phyloP scores from a whole-genome alignment of 495 filamentous ascomycete species.

The Penicillium pulvis region DNA sequence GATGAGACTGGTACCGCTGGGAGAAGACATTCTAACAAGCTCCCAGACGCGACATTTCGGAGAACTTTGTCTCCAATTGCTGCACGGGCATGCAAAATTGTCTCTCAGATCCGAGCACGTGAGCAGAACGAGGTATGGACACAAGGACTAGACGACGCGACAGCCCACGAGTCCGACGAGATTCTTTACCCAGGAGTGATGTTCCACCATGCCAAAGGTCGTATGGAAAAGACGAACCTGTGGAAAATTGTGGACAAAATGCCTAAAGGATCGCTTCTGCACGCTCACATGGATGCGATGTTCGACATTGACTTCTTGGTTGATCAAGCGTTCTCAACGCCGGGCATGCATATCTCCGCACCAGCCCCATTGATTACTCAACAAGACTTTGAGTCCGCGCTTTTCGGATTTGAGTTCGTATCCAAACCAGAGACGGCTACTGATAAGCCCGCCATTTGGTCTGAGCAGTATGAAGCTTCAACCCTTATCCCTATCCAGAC shows the following conservation, averaged over 20 bases:
- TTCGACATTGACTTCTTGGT: constrained; percentile 81
- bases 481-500: constrained; percentile 59
- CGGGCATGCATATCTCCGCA: constrained; percentile 71
- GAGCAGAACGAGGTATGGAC: constrained; percentile 77
- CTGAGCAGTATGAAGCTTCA: constrained; percentile 54
- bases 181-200: constrained; percentile 81
- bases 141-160: constrained; percentile 63
- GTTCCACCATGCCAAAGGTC: constrained; percentile 76
- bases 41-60: constrained; percentile 42
- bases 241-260: constrained; percentile 83
- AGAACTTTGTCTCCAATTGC: constrained; percentile 75
- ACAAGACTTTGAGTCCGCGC: constrained; percentile 47
- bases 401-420: constrained; percentile 55
- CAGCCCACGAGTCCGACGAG: constrained; percentile 54
- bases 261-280: constrained; percentile 89
- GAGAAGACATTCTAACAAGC: constrained; percentile 1
- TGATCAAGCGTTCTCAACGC: constrained; percentile 66
- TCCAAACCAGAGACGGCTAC: constrained; percentile 13
- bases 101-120: constrained; percentile 72
- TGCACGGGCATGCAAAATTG: constrained; percentile 72
- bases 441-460: constrained; percentile 59
- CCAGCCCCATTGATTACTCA: constrained; percentile 51
- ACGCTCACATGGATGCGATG: constrained; percentile 89
- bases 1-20: not conserved
- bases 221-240: constrained; percentile 78